These are phyloP conservation scores for Eimeria sp. DNA, from an alignment of 169 alveolate species.

Conservation along the genomic window DNA sequence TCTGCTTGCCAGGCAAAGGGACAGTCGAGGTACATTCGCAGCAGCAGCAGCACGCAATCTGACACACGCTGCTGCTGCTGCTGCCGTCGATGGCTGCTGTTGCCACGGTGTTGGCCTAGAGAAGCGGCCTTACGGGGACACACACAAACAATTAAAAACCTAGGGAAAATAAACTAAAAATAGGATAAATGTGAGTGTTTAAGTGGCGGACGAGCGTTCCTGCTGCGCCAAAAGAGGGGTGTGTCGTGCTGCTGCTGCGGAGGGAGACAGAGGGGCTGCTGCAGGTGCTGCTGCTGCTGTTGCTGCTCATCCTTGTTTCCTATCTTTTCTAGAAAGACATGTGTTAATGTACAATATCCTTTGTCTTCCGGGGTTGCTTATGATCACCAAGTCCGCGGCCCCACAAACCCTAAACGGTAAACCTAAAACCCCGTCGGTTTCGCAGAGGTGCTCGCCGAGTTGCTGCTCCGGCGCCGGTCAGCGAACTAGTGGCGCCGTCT, in stretches of 20 bases:
- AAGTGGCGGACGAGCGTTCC: neutral
- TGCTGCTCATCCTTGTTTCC: constrained; percentile 25
- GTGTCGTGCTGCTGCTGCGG: constrained; percentile 68
- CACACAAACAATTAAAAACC: constrained; percentile 43
- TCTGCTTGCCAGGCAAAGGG: constrained; percentile 5
- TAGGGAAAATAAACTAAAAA: neutral
- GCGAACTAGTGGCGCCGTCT: neutral
- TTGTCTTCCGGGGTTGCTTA: neutral
- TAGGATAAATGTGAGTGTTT: neutral
- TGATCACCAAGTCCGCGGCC: neutral
- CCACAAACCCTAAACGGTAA: constrained; percentile 32
- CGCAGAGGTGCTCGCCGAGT: constrained; percentile 2
- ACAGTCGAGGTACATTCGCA: constrained; percentile 36
- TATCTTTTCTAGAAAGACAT: constrained; percentile 11
- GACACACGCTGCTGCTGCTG: constrained; percentile 69
- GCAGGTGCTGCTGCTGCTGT: constrained; percentile 49
- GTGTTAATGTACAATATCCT: neutral
- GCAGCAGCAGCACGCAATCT: constrained; percentile 59
- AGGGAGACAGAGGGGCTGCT: constrained; percentile 71
- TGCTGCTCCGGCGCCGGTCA: neutral
- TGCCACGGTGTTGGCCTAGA: constrained; percentile 26
- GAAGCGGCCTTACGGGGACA: constrained; percentile 36
- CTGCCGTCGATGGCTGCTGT: constrained; percentile 71
- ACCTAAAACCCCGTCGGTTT: neutral
- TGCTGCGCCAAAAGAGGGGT: neutral